Evolutionary conservation across 768 basidiomycete genomes (phyloP).

Genomic region (Tulasnella sp.): DNA sequence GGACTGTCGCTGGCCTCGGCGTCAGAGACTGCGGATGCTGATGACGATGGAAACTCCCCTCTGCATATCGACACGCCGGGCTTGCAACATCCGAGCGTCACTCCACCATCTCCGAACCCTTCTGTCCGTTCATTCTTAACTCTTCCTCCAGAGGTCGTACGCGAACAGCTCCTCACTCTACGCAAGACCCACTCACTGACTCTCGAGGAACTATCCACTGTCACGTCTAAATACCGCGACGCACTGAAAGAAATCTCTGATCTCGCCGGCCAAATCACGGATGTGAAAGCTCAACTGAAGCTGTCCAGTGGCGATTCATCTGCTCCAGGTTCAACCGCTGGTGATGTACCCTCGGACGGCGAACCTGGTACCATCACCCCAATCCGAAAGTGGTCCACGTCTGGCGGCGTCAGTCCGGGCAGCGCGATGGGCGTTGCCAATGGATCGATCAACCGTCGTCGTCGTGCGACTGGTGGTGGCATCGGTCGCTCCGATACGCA

Average conservation of each 20-base stretch:
- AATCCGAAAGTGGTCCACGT: background rate
- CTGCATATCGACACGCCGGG: background rate
- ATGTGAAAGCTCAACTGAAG: constrained; percentile 47
- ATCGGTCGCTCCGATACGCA: background rate
- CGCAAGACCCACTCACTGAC: constrained; percentile 75
- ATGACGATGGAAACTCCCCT: background rate
- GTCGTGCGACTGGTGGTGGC: background rate
- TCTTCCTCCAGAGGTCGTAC: constrained; percentile 6
- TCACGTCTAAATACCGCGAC: constrained; percentile 77
- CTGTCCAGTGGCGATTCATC: no score
- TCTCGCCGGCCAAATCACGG: constrained; percentile 81
- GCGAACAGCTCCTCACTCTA: constrained; percentile 55
- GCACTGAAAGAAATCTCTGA: constrained; percentile 89
- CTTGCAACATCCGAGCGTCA: background rate
- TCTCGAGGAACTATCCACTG: constrained; percentile 63
- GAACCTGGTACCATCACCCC: background rate
- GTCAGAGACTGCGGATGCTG: background rate
- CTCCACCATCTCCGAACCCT: background rate
- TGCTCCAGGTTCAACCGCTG: background rate
- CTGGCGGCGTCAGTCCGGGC: background rate
- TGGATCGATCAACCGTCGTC: background rate
- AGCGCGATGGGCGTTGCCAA: background rate
- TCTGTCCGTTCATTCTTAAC: background rate
- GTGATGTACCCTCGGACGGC: background rate
- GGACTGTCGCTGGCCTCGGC: background rate